Percentiles rank a stretch among this genome's conserved stretches.
These are phyloP conservation scores for Ceratocystis albifundus DNA, from an alignment of 2,329 filamentous ascomycete species.

Conservation along the genomic window DNA sequence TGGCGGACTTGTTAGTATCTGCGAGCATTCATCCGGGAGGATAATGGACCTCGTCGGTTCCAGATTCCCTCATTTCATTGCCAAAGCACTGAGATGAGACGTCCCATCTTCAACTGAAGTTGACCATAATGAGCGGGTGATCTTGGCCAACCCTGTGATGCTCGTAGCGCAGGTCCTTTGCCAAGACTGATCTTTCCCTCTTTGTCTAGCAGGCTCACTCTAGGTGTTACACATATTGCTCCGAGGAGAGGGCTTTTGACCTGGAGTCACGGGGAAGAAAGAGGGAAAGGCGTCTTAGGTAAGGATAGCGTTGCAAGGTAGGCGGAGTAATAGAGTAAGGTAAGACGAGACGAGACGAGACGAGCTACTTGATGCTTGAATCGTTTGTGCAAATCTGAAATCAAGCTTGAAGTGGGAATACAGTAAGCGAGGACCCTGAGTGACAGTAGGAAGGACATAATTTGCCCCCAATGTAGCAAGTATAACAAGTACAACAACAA, in stretches of 20 bases:
- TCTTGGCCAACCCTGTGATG: neutral
- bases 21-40: too few relatives aligned
- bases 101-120: neutral
- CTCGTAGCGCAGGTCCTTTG: neutral
- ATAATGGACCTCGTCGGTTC: neutral
- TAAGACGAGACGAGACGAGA: neutral
- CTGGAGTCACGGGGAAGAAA: too few relatives aligned
- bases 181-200: neutral
- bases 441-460: too few relatives aligned
- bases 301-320: too few relatives aligned
- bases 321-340: neutral
- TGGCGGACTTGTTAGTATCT: too few relatives aligned
- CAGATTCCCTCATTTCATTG: neutral
- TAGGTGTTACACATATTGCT: neutral
- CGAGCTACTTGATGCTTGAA: neutral
- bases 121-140: neutral
- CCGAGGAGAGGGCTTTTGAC: neutral
- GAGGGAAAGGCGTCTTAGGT: neutral
- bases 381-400: neutral
- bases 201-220: neutral
- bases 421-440: too few relatives aligned
- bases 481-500: too few relatives aligned
- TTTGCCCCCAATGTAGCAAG: too few relatives aligned
- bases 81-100: neutral
- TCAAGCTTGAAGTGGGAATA: neutral